Evolutionary conservation across 441 rosid genomes (phyloP), one percentile per base, ranked within the genome.

Genomic region (Sinapis alba): DNA sequence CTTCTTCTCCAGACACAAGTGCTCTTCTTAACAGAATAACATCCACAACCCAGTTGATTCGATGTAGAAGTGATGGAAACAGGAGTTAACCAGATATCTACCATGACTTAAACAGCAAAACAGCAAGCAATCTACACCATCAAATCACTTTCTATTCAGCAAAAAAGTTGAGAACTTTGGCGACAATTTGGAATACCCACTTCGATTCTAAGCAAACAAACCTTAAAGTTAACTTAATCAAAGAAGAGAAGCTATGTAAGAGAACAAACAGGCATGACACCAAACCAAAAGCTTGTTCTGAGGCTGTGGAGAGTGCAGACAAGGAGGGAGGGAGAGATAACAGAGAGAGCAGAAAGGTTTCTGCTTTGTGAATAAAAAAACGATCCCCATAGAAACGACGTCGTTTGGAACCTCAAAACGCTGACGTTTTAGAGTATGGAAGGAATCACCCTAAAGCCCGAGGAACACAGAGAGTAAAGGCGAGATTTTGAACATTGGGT

Each of bases 41-140:
- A 61, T 59, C 68, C 65, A 71, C 66, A 64, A 71, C 73, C 67
- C 63, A 85, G 65, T 34, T 80, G 79, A 78, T 76, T 68, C 34
- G 78, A 62, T 45, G 79, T 60, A 53, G 58, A 64, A 34, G 56
- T 27, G 78, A 73, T 51, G 11, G 84, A 82, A 51, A 76, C 51
- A 57, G 82, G 69, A 72, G 63, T 80, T 61, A 80, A 75, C 80
- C 79, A 78, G 1, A 80, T 20, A 68, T 83, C 90, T 23, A 69
- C 81, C 90, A 80, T 84, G 65, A 69, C 59, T 18, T 34, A 53
- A 30, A 66, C 30, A 71, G 45, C 26, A 60, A 60, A 47, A 47
- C 15, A 0, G 7, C 9, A 78, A 78, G 24, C n/a, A 68, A 50
- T 10, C 54, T 30, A 57, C 24, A 24, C 50, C 65, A 36, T 71